Conservation (phyloP, 805 yeast species). For the Yamadazyma philogaea region DNA sequence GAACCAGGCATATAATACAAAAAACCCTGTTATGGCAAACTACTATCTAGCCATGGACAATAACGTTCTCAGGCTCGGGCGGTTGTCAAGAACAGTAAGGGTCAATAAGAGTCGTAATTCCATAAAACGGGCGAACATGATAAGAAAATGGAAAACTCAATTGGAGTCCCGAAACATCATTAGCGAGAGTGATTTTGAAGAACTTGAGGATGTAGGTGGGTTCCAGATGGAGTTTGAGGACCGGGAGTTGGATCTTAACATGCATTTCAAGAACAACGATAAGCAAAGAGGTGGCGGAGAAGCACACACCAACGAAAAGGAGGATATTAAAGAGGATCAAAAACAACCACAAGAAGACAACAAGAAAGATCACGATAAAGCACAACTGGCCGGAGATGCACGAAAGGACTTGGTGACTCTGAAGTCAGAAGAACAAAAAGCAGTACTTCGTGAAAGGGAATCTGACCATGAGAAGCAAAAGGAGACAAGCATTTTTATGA, state of each 20-base stretch:
- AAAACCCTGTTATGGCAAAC: slow-evolving; percentile 19
- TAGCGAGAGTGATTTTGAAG: slow-evolving; percentile 40
- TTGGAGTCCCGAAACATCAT: slow-evolving; percentile 16
- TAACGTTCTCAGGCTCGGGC: slow-evolving; percentile 20
- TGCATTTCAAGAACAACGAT: background rate
- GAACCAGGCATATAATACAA: slow-evolving; percentile 26
- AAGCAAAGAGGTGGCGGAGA: background rate
- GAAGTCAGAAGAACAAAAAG: no score
- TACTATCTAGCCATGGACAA: slow-evolving; percentile 26
- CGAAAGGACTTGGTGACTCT: no score
- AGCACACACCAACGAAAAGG: background rate
- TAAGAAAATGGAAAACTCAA: slow-evolving; percentile 10
- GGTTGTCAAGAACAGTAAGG: slow-evolving; percentile 30
- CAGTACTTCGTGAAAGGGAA: no score
- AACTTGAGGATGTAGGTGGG: slow-evolving; percentile 18
- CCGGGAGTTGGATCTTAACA: slow-evolving; percentile 9
- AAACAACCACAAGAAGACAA: background rate
- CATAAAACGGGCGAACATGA: slow-evolving; percentile 18
- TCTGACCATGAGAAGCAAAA: no score
- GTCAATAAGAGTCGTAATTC: slow-evolving; percentile 38
- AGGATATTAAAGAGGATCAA: no score
- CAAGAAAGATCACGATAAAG: background rate
- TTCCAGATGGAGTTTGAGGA: slow-evolving; percentile 15
- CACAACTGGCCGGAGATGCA: no score
- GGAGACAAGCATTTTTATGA: no score